Evolutionary conservation across 2,329 filamentous ascomycete species (phyloP), one percentile per base, ranked within the genome.

Genomic region (Cercospora sesami): DNA sequence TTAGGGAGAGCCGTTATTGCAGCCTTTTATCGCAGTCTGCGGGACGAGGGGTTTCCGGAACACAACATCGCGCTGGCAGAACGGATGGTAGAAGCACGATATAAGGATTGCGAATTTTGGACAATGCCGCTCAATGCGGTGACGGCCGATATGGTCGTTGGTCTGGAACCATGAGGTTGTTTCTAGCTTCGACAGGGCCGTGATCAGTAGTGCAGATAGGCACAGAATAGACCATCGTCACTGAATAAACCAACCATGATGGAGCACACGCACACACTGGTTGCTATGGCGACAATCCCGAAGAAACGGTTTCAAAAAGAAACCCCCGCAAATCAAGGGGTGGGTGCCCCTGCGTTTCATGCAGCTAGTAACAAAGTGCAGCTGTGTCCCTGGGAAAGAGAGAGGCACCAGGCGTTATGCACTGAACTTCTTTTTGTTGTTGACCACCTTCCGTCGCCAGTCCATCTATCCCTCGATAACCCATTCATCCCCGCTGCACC

Each of bases 11-110:
- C 36, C 5, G 42, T 70, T 42, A 36, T 74, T 16, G 63, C 53
- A 12, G 72, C 71, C 21, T 74, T 73, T 45, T 73, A 73, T 63
- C 71, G 65, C 39, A 72, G 66, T 39, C 55, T 74, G 30, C 60
- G 69, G 7, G 72, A 74, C 23, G 72, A 74, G 65, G 69, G 71
- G 3, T 72, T 73, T 60, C 68, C 68, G 4, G 68, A 72, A 48
- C 58, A 68, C 67, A 73, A 73, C 33, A 67, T 73, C 53, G 67
- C 60, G 12, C 63, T 69, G 28, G 73, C 73, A 10, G 72, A 73
- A 39, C 42, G 57, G 1, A 68, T 72, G n/a, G 65, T 71, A 4
- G 65, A 69, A 57, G 69, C 53, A 26, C 65, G 72, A 63, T 65
- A 48, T 28, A 18, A 39, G 30, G 69, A 61, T 16, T 60, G 57